Percentiles rank a stretch among this genome's conserved stretches.
These are phyloP conservation scores for Corynespora cassiicola DNA, from an alignment of 2,329 filamentous ascomycete genomes.

Conservation along the genomic window DNA sequence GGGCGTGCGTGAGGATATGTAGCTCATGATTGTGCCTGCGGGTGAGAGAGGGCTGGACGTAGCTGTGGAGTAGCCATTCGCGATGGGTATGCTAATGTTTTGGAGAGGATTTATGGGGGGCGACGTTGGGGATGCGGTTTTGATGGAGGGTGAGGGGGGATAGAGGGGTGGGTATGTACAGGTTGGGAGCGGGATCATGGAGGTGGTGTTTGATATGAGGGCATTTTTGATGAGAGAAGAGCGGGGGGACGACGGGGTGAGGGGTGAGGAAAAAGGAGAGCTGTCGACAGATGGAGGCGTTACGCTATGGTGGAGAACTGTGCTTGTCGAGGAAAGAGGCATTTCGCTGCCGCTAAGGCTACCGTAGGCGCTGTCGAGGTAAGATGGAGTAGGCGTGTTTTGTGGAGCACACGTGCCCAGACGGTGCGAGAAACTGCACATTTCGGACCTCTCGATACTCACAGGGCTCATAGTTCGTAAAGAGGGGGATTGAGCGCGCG, in stretches of 20 bases:
- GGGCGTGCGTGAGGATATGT: constrained; percentile 35
- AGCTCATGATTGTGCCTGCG: constrained; percentile 34
- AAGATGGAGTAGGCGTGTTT: no score
- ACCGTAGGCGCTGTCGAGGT: no score
- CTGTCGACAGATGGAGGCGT: no score
- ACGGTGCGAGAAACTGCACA: constrained; percentile 29
- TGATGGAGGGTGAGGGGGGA: constrained; percentile 3
- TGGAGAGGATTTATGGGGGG: constrained; percentile 1
- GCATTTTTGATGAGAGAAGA: background rate
- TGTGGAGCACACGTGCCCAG: no score
- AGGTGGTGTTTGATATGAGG: background rate
- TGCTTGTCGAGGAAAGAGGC: no score
- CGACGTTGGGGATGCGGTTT: background rate
- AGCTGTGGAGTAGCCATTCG: constrained; percentile 35
- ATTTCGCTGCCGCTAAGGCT: no score
- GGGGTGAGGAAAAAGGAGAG: background rate
- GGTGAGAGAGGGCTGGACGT: constrained; percentile 31
- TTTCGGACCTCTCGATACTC: constrained; percentile 34
- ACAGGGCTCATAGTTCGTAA: constrained; percentile 23
- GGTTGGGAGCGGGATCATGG: constrained; percentile 6
- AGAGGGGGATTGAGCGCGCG: constrained; percentile 16
- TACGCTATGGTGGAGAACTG: no score
- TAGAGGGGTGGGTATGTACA: constrained; percentile 1
- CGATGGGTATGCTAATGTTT: constrained; percentile 27
- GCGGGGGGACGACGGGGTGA: background rate